phyloP scores from a whole-genome alignment of 768 basidiomycete species.

The Brasilioporus rufonigricans region DNA sequence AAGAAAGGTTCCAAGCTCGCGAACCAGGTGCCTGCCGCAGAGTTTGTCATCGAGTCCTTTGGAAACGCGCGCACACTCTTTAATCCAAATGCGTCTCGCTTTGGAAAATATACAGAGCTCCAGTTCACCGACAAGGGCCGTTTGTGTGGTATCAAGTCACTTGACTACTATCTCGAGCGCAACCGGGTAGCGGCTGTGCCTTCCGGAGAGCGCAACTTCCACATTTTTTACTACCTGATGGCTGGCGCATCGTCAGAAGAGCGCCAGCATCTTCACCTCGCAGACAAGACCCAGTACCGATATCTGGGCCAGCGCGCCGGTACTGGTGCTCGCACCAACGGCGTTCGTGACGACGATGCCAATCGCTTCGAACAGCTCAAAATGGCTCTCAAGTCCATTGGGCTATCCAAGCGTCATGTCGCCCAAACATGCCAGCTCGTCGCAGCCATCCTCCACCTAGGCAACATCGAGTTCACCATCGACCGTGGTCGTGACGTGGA shows the following conservation, averaged over 20 bases:
- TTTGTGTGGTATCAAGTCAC: slow-evolving; percentile 85
- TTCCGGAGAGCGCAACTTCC: slow-evolving; percentile 93
- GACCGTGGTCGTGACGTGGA: slow-evolving; percentile 86
- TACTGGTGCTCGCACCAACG: slow-evolving; percentile 39
- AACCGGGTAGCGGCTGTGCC: slow-evolving; percentile 86
- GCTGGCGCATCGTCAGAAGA: slow-evolving; percentile 90
- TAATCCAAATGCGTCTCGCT: slow-evolving; percentile 94
- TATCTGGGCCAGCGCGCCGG: slow-evolving; percentile 76
- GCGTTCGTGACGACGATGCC: slow-evolving; percentile 75
- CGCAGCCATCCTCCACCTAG: slow-evolving; percentile 94
- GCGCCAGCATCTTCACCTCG: slow-evolving; percentile 79
- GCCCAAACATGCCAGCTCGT: slow-evolving; percentile 94
- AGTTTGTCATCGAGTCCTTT: slow-evolving; percentile 94
- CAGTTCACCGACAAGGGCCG: slow-evolving; percentile 94
- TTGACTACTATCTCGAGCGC: slow-evolving; percentile 94
- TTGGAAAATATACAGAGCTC: slow-evolving; percentile 97
- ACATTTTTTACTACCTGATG: slow-evolving; percentile 96
- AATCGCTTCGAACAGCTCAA: slow-evolving; percentile 92
- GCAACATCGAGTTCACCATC: slow-evolving; percentile 89
- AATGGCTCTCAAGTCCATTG: slow-evolving; percentile 88
- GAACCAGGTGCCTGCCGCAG: slow-evolving; percentile 83
- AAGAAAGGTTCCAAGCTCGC: slow-evolving; percentile 94
- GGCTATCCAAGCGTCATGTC: slow-evolving; percentile 91
- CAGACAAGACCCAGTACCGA: slow-evolving; percentile 78
- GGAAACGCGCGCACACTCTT: slow-evolving; percentile 89